Base-by-base conservation (phyloP, 1,284 basidiomycete species). In the Veloporphyrellus conicus region DNA sequence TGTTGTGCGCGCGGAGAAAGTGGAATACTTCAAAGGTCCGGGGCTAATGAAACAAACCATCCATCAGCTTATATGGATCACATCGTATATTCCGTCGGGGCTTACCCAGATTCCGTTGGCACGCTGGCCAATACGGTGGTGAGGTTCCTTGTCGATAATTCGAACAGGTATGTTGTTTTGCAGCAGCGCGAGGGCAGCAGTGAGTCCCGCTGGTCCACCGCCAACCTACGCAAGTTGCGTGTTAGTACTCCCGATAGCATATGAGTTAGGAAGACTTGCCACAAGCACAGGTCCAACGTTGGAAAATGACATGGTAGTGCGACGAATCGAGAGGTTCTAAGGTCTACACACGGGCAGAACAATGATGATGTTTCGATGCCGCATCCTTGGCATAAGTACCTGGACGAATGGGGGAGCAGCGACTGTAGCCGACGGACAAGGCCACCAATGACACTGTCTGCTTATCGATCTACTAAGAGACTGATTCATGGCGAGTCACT, bases 121-220 rank as follows among this genome's bases (percentile, higher is more conserved):
- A 1, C 70, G 64, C 22, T 65, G 61, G 4, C 60, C 58, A 12
- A 54, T 33, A 6, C 25, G 57, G 25, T 57, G 47, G 1, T 55
- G 48, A 3, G 31, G 42, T 12, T 57, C 59, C 43, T 67, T 72
- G 18, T 71, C 62, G 18, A 72, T 60, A 27, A 72, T 60, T 14
- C 71, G 69, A 9, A 72, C 63, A 2, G 64, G 60, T 41, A 76
- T 54, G 18, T 71, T 67, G 31, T 71, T 68, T 40, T 67, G 65
- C 37, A 73, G 58, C 19, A 80, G 64, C 0, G 72, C 66, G 11
- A 72, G 70, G 0, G 78, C 78, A n/a, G 69, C 70, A 11, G 68
- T 68, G 32, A 80, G 67, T 18, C 78, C 78, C 0, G 75, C 59
- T 29, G 78, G 71, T 12, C 77, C 78, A 25, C 71, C 75, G 4